Conservation (phyloP, 352 stramenopile species). For the Blastocystis sp. region DNA sequence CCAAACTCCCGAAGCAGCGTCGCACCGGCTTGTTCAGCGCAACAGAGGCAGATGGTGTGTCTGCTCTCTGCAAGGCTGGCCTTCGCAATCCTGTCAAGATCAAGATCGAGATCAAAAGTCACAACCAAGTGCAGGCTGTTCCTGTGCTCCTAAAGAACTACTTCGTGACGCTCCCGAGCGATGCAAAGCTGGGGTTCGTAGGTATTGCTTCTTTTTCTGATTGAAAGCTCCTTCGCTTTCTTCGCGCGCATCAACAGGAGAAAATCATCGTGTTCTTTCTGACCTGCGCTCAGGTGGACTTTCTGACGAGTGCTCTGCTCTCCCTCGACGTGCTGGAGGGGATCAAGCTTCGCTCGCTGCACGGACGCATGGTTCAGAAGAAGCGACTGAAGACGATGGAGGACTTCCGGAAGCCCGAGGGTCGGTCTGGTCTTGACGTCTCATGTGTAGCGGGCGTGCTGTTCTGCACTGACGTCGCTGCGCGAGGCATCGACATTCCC, state of each 20-base stretch:
- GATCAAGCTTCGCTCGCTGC: slow-evolving; percentile 69
- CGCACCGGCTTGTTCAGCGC: slow-evolving; percentile 85
- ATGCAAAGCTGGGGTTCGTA: slow-evolving; percentile 78
- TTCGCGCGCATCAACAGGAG: slow-evolving; percentile 64
- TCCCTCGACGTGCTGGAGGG: slow-evolving; percentile 69
- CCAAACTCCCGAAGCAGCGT: slow-evolving; percentile 88
- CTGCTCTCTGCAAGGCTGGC: slow-evolving; percentile 84
- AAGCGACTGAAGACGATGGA: slow-evolving; percentile 71
- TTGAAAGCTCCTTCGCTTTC: slow-evolving; percentile 38
- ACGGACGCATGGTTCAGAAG: slow-evolving; percentile 74
- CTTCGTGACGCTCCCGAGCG: slow-evolving; percentile 84
- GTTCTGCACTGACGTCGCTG: slow-evolving; percentile 96
- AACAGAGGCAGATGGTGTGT: slow-evolving; percentile 81
- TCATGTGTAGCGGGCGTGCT: slow-evolving; percentile 73
- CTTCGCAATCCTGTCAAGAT: slow-evolving; percentile 95
- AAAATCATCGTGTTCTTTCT: slow-evolving; percentile 98
- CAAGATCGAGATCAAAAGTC: slow-evolving; percentile 82
- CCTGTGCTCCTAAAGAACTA: slow-evolving; percentile 83
- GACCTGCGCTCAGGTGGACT: slow-evolving; percentile 97
- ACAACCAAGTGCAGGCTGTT: slow-evolving; percentile 68
- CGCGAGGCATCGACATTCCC: slow-evolving; percentile 91
- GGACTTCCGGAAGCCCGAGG: slow-evolving; percentile 32
- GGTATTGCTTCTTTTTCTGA: not conserved
- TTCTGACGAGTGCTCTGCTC: slow-evolving; percentile 84
- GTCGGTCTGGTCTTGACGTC: not conserved